A percentile compares a stretch with the other conserved stretches of the same genome.
These are phyloP conservation scores for Daphne laureola DNA, from an alignment of 441 rosid genomes.

Conservation along the genomic window DNA sequence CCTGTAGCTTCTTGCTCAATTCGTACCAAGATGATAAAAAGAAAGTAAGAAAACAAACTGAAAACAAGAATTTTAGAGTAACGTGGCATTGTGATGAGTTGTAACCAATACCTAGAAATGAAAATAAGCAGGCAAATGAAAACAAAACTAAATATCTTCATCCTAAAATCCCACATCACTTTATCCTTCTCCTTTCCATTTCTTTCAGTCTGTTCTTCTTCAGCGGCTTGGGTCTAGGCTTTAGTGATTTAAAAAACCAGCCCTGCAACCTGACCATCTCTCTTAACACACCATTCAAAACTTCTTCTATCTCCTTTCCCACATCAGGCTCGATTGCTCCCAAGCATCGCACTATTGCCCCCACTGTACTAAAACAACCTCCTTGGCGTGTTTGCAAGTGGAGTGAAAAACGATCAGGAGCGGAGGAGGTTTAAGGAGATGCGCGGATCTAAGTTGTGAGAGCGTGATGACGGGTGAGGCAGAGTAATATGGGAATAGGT, in stretches of 20 bases:
- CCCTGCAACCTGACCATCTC: constrained; percentile 79
- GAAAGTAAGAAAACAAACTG: too few species aligned
- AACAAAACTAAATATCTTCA: background rate
- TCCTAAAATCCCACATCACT: constrained; percentile 4
- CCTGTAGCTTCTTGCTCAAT: too few species aligned
- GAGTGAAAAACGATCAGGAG: constrained; percentile 70
- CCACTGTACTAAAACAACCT: constrained; percentile 72
- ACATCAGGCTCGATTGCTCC: constrained; percentile 39
- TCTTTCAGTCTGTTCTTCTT: constrained; percentile 32
- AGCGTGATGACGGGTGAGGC: constrained; percentile 41
- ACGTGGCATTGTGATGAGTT: too few species aligned
- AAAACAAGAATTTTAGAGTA: too few species aligned
- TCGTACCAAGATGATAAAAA: too few species aligned
- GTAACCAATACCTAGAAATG: background rate
- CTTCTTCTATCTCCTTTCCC: constrained; percentile 48
- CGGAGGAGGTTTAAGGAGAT: constrained; percentile 17
- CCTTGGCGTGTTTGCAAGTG: constrained; percentile 90
- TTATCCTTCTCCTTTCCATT: constrained; percentile 11
- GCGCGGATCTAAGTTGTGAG: constrained; percentile 34
- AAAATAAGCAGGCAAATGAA: background rate
- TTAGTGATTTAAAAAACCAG: constrained; percentile 56
- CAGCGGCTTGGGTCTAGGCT: constrained; percentile 50
- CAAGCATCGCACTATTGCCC: constrained; percentile 83
- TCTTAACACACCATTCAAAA: constrained; percentile 47
- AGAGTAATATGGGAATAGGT: constrained; percentile 70